phyloP scores from a whole-genome alignment of 2,329 filamentous ascomycete species.

The Arthrobotrys conoides region DNA sequence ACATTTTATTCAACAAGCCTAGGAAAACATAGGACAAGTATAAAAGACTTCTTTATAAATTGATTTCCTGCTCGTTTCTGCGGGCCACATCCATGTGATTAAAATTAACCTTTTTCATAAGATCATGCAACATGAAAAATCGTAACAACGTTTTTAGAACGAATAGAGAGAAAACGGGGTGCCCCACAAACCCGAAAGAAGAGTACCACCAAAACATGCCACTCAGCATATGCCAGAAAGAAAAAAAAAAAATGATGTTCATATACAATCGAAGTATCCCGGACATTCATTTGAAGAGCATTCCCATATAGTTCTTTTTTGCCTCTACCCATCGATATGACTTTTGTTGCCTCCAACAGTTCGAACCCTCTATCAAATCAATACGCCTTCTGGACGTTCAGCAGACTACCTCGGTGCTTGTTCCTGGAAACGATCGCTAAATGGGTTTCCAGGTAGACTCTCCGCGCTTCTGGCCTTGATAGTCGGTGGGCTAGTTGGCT shows the following conservation, averaged over 20 bases:
- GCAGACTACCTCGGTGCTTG: conserved; percentile 12
- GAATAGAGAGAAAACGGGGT: not conserved
- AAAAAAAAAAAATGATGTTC: conserved; percentile 15
- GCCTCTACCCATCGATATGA: not conserved
- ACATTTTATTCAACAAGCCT: not conserved
- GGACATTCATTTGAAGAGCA: not conserved
- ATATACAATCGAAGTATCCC: conserved; percentile 17
- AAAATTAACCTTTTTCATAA: conserved; percentile 40
- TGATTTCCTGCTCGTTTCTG: not conserved
- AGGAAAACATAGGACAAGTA: not conserved
- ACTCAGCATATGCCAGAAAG: not conserved
- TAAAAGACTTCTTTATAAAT: not conserved
- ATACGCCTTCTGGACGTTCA: not conserved
- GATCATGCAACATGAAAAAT: conserved; percentile 29
- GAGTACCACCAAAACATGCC: not conserved
- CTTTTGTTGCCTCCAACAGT: not conserved
- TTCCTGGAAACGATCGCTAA: conserved; percentile 49
- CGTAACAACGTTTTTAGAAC: conserved; percentile 1
- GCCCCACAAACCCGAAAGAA: conserved; percentile 3
- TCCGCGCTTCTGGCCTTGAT: conserved; percentile 49
- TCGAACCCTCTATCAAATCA: not conserved
- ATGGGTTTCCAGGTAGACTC: conserved; percentile 43
- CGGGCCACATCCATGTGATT: conserved; percentile 4
- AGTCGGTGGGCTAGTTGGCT: conserved; percentile 46
- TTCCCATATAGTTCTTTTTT: not conserved